Conservation (phyloP, 2,329 filamentous ascomycete species). For the Pezicula rhizophila region DNA sequence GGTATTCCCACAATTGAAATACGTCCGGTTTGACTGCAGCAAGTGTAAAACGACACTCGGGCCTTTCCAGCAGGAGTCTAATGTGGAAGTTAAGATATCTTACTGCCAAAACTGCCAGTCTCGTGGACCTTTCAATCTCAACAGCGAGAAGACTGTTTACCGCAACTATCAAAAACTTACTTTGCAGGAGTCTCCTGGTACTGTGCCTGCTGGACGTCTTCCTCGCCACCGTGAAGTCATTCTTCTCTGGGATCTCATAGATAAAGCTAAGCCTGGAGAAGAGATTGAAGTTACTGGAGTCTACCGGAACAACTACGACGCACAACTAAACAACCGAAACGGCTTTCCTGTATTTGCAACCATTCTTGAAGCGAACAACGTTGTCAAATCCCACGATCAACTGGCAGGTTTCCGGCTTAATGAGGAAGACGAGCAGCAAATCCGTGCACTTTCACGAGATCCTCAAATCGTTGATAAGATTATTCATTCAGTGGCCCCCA, state of each 20-base stretch:
- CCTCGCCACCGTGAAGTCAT: slow-evolving; percentile 92
- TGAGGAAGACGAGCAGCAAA: slow-evolving; percentile 88
- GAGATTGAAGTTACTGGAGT: slow-evolving; percentile 96
- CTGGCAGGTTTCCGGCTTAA: slow-evolving; percentile 93
- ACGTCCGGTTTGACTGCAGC: slow-evolving; percentile 94
- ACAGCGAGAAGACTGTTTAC: slow-evolving; percentile 96
- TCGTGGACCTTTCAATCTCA: slow-evolving; percentile 87
- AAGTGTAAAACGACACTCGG: slow-evolving; percentile 91
- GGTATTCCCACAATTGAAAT: slow-evolving; percentile 96
- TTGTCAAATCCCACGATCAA: slow-evolving; percentile 95
- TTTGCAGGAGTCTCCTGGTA: slow-evolving; percentile 92
- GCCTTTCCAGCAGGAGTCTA: slow-evolving; percentile 95
- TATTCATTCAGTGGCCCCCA: slow-evolving; percentile 87
- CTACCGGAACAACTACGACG: slow-evolving; percentile 97
- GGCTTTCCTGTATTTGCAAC: slow-evolving; percentile 98
- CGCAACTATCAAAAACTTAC: slow-evolving; percentile 98
- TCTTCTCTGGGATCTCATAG: slow-evolving; percentile 93
- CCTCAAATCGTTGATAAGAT: slow-evolving; percentile 91
- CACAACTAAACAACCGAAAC: slow-evolving; percentile 95
- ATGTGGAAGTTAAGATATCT: slow-evolving; percentile 90
- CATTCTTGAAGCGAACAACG: slow-evolving; percentile 93
- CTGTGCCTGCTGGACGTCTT: slow-evolving; percentile 89
- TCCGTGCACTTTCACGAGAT: slow-evolving; percentile 81
- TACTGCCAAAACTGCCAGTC: slow-evolving; percentile 97
- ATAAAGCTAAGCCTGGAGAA: slow-evolving; percentile 92